Conservation (phyloP, 108 stramenopile genomes). For the Mayamaea pseudoterrestris region DNA sequence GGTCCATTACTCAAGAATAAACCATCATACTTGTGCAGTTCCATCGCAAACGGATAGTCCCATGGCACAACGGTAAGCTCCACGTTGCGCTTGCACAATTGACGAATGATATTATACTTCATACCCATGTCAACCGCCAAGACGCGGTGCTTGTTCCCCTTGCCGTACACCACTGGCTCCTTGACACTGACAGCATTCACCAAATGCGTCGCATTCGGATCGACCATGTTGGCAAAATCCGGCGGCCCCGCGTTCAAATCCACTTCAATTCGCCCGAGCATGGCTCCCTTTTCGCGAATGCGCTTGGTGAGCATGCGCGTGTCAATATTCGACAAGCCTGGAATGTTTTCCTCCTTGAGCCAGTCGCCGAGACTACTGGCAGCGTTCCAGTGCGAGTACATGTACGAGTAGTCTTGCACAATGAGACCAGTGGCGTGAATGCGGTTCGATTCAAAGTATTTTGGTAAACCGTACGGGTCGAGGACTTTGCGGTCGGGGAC, state of each 20-base stretch:
- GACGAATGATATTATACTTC: constrained; percentile 98
- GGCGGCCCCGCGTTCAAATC: constrained; percentile 43
- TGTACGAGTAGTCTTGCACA: constrained; percentile 86
- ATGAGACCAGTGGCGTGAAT: constrained; percentile 91
- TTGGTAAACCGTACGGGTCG: constrained; percentile 82
- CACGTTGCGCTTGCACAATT: constrained; percentile 84
- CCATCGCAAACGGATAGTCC: constrained; percentile 80
- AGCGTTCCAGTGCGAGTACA: constrained; percentile 97
- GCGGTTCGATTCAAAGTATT: constrained; percentile 86
- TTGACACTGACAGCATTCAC: constrained; percentile 89
- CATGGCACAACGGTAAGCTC: constrained; percentile 93
- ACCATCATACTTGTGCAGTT: constrained; percentile 86
- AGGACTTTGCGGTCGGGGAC: constrained; percentile 77
- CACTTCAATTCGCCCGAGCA: constrained; percentile 88
- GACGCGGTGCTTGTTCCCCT: constrained; percentile 83
- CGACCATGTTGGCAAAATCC: constrained; percentile 37
- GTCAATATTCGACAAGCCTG: constrained; percentile 89
- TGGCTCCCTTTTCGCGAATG: constrained; percentile 88
- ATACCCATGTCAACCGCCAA: constrained; percentile 96
- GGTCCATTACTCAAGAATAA: constrained; percentile 96
- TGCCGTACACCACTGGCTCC: constrained; percentile 73
- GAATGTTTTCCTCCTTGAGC: constrained; percentile 92
- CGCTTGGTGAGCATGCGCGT: constrained; percentile 95
- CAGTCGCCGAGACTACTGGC: constrained; percentile 84
- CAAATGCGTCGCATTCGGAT: constrained; percentile 85